These are phyloP conservation scores for Ogataea sp. DNA, from an alignment of 805 yeast genomes.

Conservation along the genomic window DNA sequence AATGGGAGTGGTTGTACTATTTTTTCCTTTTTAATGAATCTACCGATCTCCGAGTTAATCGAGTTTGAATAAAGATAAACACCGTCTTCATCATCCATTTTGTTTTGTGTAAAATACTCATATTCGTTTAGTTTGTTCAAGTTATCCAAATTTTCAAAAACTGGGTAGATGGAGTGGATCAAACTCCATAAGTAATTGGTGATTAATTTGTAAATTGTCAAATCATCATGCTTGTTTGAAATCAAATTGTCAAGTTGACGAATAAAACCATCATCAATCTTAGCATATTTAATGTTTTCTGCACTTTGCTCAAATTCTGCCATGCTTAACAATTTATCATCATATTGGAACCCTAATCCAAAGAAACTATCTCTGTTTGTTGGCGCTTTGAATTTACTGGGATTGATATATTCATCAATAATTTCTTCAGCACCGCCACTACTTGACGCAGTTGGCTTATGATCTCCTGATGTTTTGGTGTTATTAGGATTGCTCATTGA, in stretches of 20 bases:
- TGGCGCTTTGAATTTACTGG: not conserved
- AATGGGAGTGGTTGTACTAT: constrained; percentile 20
- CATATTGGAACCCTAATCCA: constrained; percentile 15
- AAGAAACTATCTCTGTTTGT: constrained; percentile 10
- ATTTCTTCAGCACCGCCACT: too few relatives aligned
- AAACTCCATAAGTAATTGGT: constrained; percentile 16
- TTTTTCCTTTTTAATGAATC: constrained; percentile 16
- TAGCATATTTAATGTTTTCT: constrained; percentile 4
- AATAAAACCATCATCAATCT: constrained; percentile 15
- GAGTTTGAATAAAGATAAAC: not conserved
- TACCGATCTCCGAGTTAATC: constrained; percentile 12
- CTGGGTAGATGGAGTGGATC: constrained; percentile 12
- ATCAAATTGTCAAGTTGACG: constrained; percentile 10
- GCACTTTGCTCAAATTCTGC: not conserved
- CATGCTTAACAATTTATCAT: not conserved
- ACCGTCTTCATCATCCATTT: constrained; percentile 11
- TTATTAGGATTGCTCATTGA: too few relatives aligned
- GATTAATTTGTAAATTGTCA: constrained; percentile 16
- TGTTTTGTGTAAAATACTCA: constrained; percentile 10
- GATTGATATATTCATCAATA: not conserved
- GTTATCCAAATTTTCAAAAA: constrained; percentile 15
- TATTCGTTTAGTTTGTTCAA: constrained; percentile 13
- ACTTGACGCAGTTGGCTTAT: too few relatives aligned
- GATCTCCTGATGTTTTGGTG: too few relatives aligned
- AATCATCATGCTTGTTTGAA: constrained; percentile 21